These are phyloP conservation scores for Monosporascus sp. DNA, from an alignment of 2,329 filamentous ascomycete genomes.

Conservation along the genomic window DNA sequence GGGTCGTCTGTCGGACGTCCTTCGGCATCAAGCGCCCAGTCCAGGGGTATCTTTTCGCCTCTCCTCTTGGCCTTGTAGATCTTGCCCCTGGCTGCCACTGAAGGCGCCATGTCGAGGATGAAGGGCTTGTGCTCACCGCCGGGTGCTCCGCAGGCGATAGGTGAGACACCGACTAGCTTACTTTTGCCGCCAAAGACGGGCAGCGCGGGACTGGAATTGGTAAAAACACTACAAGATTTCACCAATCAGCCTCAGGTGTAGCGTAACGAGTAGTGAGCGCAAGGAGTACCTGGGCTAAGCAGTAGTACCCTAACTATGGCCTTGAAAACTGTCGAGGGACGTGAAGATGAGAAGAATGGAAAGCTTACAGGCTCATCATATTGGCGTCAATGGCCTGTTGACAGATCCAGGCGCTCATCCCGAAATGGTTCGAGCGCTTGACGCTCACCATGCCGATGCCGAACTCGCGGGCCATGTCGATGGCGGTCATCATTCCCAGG, in stretches of 20 bases:
- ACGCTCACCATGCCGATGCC: constrained; percentile 74
- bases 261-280: no score
- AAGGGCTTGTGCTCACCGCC: constrained; percentile 56
- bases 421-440: constrained; percentile 76
- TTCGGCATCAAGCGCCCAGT: constrained; percentile 71
- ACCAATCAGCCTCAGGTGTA: no score
- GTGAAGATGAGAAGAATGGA: background rate
- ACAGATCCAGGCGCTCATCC: constrained; percentile 77
- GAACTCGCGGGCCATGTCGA: constrained; percentile 57
- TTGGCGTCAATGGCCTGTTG: constrained; percentile 68
- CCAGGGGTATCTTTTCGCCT: constrained; percentile 62
- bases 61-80: constrained; percentile 65
- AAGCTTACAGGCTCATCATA: constrained; percentile 55
- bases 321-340: background rate
- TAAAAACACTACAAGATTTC: constrained; percentile 45
- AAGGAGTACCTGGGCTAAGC: background rate
- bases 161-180: constrained; percentile 69
- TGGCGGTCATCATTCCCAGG: constrained; percentile 60
- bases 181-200: constrained; percentile 64
- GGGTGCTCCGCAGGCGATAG: constrained; percentile 71
- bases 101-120: constrained; percentile 71
- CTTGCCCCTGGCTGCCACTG: constrained; percentile 65
- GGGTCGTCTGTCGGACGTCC: constrained; percentile 69
- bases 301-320: background rate
- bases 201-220: constrained; percentile 66